phyloP scores from a whole-genome alignment of 2,329 filamentous ascomycete genomes.

The Aspergillus arachidicola region DNA sequence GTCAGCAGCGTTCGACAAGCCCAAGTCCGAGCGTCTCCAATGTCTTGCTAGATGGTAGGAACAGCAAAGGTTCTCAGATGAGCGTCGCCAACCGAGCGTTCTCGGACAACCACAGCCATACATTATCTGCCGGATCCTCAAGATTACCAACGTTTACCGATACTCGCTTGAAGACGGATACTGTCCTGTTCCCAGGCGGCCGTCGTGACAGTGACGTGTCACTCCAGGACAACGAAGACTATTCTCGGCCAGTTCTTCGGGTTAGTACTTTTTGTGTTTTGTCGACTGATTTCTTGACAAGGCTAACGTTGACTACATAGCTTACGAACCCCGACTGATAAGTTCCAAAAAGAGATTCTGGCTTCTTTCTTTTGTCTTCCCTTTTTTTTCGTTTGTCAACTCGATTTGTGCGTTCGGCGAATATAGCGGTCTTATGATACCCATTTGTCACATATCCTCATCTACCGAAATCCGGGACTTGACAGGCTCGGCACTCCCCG shows the following conservation, averaged over 20 bases:
- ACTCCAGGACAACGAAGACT: constrained; percentile 52
- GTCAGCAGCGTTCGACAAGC: constrained; percentile 34
- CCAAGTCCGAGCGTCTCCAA: constrained; percentile 35
- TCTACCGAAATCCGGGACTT: constrained; percentile 10
- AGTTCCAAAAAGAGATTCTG: constrained; percentile 11
- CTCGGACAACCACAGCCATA: constrained; percentile 30
- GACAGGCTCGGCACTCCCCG: background rate
- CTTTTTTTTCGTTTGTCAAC: constrained; percentile 23
- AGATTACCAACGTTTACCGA: constrained; percentile 44
- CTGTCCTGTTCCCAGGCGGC: constrained; percentile 44
- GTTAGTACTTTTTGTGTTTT: constrained; percentile 29
- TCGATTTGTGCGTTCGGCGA: constrained; percentile 33
- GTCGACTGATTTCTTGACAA: background rate
- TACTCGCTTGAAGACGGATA: constrained; percentile 48
- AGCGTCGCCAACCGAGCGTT: constrained; percentile 37
- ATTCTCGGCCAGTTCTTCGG: constrained; percentile 49
- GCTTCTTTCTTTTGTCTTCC: constrained; percentile 18
- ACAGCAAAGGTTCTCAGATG: constrained; percentile 40
- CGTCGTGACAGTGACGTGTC: constrained; percentile 48
- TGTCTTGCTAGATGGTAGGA: constrained; percentile 31
- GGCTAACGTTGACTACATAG: constrained; percentile 26
- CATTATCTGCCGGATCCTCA: constrained; percentile 27
- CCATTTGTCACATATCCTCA: constrained; percentile 37
- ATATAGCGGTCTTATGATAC: constrained; percentile 43
- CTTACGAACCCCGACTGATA: constrained; percentile 41